phyloP scores from a whole-genome alignment of 2,329 filamentous ascomycete genomes.

The Massarina eburnea region DNA sequence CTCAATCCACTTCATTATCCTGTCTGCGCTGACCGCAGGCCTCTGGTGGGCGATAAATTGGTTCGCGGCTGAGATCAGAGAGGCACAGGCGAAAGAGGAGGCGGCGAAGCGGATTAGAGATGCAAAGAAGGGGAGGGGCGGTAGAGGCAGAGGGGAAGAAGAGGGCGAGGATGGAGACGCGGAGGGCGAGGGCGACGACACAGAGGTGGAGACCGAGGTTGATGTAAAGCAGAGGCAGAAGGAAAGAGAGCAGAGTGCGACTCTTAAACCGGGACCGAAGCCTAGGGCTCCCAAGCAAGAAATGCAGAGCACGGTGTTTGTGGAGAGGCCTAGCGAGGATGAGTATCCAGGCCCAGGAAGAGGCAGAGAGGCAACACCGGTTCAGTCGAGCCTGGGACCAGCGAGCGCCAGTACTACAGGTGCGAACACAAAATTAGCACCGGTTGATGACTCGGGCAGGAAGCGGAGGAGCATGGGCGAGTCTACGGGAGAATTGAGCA shows the following conservation, averaged over 20 bases:
- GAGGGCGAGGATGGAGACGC: slow-evolving; percentile 45
- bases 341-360: slow-evolving; percentile 6
- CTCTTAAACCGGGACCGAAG: slow-evolving; percentile 17
- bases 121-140: slow-evolving; percentile 37
- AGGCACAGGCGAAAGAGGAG: slow-evolving; percentile 51
- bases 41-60: slow-evolving; percentile 97
- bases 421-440: slow-evolving; percentile 30
- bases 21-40: slow-evolving; percentile 76
- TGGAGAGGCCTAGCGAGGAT: slow-evolving; percentile 27
- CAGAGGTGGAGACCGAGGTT: slow-evolving; percentile 46
- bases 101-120: slow-evolving; percentile 51
- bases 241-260: slow-evolving; percentile 7
- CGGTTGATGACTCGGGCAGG: slow-evolving; percentile 44
- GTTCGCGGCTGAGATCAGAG: slow-evolving; percentile 73
- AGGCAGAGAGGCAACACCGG: slow-evolving; percentile 20
- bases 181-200: slow-evolving; percentile 40
- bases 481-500: slow-evolving; percentile 64
- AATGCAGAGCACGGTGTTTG: slow-evolving; percentile 39
- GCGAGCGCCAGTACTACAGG: slow-evolving; percentile 31
- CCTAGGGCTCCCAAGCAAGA: slow-evolving; percentile 21
- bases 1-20: slow-evolving; percentile 83
- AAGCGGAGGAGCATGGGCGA: slow-evolving; percentile 51
- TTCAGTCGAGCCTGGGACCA: slow-evolving; percentile 15
- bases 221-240: slow-evolving; percentile 30
- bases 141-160: slow-evolving; percentile 23